These are phyloP conservation scores for Dioscorea alata DNA, from an alignment of 106 monocot species.

Conservation along the genomic window DNA sequence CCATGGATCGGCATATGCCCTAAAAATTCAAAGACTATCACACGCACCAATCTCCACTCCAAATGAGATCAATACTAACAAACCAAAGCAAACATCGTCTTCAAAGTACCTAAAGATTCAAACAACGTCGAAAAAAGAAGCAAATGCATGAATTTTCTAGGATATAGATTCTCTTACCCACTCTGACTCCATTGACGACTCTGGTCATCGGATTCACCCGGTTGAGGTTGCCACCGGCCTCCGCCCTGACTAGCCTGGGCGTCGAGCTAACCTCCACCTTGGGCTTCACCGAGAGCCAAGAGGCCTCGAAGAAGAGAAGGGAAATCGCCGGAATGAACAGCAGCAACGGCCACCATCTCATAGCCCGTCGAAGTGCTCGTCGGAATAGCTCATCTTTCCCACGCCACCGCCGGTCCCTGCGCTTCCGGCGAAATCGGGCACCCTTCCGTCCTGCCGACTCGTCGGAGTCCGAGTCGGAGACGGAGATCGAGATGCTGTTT, in stretches of 20 bases:
- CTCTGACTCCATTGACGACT: conserved; percentile 38
- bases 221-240: conserved; percentile 36
- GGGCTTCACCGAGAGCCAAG: conserved; percentile 20
- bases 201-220: conserved; percentile 54
- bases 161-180: conserved; percentile 36
- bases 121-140: background rate
- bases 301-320: conserved; percentile 44
- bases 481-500: conserved; percentile 52
- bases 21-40: background rate
- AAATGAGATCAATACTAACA: background rate
- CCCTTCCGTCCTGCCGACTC: conserved; percentile 23
- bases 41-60: background rate
- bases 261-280: conserved; percentile 1
- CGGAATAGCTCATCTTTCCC: conserved; percentile 6
- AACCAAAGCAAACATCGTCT: background rate
- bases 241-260: background rate
- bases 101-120: background rate
- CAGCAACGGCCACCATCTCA: conserved; percentile 63
- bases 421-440: conserved; percentile 36
- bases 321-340: conserved; percentile 41
- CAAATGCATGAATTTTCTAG: background rate
- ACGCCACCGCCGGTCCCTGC: conserved; percentile 4
- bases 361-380: conserved; percentile 16
- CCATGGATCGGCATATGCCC: no score
- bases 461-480: conserved; percentile 72